Conservation (phyloP, 1,284 basidiomycete species). For the Boletellus dicymbophilus region DNA sequence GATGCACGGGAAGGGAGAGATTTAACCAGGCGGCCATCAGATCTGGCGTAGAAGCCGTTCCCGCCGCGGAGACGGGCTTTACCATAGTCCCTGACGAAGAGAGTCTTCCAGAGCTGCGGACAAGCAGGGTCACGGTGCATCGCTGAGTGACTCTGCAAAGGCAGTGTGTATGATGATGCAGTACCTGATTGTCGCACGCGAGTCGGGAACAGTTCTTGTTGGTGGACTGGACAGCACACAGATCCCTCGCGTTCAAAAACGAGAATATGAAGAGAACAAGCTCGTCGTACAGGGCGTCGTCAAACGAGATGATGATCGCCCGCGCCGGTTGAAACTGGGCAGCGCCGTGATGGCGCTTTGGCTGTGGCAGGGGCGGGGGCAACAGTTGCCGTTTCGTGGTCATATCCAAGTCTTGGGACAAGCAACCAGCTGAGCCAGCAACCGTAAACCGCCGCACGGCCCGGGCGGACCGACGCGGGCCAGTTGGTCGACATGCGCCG, state of each 20-base stretch:
- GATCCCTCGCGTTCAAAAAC: conserved; percentile 62
- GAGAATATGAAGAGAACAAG: conserved; percentile 74
- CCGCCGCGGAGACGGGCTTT: conserved; percentile 65
- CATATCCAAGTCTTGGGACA: too few relatives aligned
- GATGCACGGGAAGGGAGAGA: conserved; percentile 56
- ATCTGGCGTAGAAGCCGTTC: conserved; percentile 56
- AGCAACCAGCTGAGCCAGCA: too few relatives aligned
- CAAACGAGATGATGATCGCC: conserved; percentile 42
- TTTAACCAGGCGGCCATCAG: conserved; percentile 59
- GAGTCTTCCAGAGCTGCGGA: conserved; percentile 52
- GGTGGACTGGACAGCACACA: conserved; percentile 63
- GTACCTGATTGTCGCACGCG: conserved; percentile 57
- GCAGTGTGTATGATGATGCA: conserved; percentile 11
- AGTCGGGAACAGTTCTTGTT: conserved; percentile 69
- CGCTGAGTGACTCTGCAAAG: background rate
- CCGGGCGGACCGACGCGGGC: conserved; percentile 13
- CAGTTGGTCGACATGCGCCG: background rate
- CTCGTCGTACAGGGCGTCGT: conserved; percentile 69
- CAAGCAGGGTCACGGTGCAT: conserved; percentile 9
- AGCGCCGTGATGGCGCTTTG: conserved; percentile 55
- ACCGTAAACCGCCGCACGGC: too few relatives aligned
- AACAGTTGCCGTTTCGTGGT: conserved; percentile 50
- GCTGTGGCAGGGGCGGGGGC: conserved; percentile 48
- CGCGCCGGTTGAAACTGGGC: conserved; percentile 8
- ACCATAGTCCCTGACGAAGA: conserved; percentile 65